These are phyloP conservation scores for Conticribra weissflogii DNA, from an alignment of 108 stramenopile genomes.

Conservation along the genomic window DNA sequence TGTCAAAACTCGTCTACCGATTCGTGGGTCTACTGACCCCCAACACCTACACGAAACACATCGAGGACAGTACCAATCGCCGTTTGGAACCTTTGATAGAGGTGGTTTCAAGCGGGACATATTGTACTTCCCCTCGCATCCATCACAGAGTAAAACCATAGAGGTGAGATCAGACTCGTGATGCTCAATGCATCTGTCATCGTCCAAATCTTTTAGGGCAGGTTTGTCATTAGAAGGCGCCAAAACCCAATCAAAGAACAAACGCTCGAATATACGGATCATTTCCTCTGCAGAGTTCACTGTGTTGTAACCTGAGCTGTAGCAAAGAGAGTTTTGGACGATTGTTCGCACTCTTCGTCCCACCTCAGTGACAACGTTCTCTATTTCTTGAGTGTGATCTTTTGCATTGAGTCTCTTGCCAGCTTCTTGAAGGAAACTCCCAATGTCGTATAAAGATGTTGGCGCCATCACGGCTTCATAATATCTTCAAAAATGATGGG, in stretches of 20 bases:
- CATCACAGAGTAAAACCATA: slow-evolving; percentile 87
- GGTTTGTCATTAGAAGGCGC: slow-evolving; percentile 62
- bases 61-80: slow-evolving; percentile 90
- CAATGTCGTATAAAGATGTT: slow-evolving; percentile 75
- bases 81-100: slow-evolving; percentile 71
- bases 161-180: slow-evolving; percentile 69
- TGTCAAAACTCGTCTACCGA: slow-evolving; percentile 59
- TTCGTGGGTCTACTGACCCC: slow-evolving; percentile 79
- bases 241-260: slow-evolving; percentile 89
- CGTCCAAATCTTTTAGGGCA: slow-evolving; percentile 71
- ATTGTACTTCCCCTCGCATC: slow-evolving; percentile 92
- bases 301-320: slow-evolving; percentile 70
- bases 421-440: slow-evolving; percentile 64
- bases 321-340: slow-evolving; percentile 66
- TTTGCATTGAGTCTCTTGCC: slow-evolving; percentile 31
- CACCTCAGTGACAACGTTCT: slow-evolving; percentile 63
- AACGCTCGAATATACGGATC: slow-evolving; percentile 80
- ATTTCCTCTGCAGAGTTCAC: slow-evolving; percentile 81
- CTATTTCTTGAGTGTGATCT: slow-evolving; percentile 27
- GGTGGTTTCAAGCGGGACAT: slow-evolving; percentile 79
- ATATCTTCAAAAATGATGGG: slow-evolving; percentile 50
- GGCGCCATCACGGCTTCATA: slow-evolving; percentile 85
- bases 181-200: slow-evolving; percentile 82
- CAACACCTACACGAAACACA: slow-evolving; percentile 80
- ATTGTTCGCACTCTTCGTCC: slow-evolving; percentile 79